Evolutionary conservation across 2,329 filamentous ascomycete genomes (phyloP).

Genomic region (Nemania sp.): DNA sequence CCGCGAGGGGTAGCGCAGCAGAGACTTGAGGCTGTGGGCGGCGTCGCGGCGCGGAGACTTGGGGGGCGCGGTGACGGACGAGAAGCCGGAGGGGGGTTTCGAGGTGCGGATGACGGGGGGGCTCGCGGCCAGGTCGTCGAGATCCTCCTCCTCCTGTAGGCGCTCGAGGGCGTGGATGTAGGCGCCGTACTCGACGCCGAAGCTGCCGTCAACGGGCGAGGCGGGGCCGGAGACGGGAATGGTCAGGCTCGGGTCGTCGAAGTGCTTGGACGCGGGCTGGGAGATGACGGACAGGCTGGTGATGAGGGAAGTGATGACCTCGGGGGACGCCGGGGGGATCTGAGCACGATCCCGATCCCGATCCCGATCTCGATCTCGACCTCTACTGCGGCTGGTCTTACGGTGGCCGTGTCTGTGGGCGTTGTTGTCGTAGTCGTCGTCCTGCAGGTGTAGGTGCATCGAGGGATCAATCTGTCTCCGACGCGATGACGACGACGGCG

Average conservation of each 20-base stretch:
- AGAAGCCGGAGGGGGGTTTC: slow-evolving; percentile 78
- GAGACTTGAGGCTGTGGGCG: slow-evolving; percentile 58
- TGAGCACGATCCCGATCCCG: slow-evolving; percentile 16
- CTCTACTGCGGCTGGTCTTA: slow-evolving; percentile 14
- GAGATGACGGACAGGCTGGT: slow-evolving; percentile 72
- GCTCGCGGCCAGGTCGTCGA: slow-evolving; percentile 64
- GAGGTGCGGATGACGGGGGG: slow-evolving; percentile 80
- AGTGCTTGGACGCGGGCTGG: slow-evolving; percentile 69
- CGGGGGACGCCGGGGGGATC: slow-evolving; percentile 61
- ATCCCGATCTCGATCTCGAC: background rate
- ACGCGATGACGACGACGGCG: slow-evolving; percentile 36
- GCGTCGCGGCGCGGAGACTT: slow-evolving; percentile 57
- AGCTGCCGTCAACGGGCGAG: slow-evolving; percentile 54
- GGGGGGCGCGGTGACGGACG: slow-evolving; percentile 67
- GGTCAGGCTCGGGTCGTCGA: slow-evolving; percentile 60
- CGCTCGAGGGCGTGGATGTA: slow-evolving; percentile 59
- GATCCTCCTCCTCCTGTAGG: slow-evolving; percentile 51
- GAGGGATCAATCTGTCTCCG: slow-evolving; percentile 41
- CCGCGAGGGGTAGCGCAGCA: slow-evolving; percentile 62
- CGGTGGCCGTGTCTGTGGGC: slow-evolving; percentile 6
- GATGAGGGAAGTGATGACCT: slow-evolving; percentile 72
- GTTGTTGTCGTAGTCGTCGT: slow-evolving; percentile 32
- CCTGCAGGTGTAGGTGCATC: slow-evolving; percentile 37
- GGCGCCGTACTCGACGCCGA: slow-evolving; percentile 75
- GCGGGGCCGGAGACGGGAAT: slow-evolving; percentile 44